phyloP scores from a whole-genome alignment of 768 basidiomycete species.

The Hirschioporus abietinus region DNA sequence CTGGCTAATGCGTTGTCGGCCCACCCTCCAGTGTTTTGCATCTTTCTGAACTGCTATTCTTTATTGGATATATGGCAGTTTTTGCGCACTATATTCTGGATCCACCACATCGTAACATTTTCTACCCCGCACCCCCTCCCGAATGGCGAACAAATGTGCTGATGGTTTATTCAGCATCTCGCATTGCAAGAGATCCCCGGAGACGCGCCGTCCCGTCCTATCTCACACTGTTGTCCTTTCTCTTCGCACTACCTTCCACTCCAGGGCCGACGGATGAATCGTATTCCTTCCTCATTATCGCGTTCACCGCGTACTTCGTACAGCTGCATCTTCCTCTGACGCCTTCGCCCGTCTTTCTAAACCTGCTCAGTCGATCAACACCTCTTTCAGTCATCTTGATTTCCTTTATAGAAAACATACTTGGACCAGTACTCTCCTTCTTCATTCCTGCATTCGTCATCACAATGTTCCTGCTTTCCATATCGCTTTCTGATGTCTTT shows the following conservation, averaged over 20 bases:
- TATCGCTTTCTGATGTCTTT: slow-evolving; percentile 39
- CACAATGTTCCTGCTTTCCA: slow-evolving; percentile 39
- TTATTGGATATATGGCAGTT: slow-evolving; percentile 34
- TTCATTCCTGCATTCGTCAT: slow-evolving; percentile 46
- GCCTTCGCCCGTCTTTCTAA: slow-evolving; percentile 41
- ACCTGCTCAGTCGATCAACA: slow-evolving; percentile 32
- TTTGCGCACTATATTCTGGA: slow-evolving; percentile 28
- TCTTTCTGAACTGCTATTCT: slow-evolving; percentile 34
- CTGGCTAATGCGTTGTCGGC: slow-evolving; percentile 4
- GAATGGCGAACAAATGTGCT: not conserved
- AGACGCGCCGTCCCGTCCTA: slow-evolving; percentile 25
- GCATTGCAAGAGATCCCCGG: not conserved
- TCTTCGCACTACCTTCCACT: slow-evolving; percentile 34
- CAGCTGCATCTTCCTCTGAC: slow-evolving; percentile 40
- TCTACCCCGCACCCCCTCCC: not conserved
- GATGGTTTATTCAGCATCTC: not conserved
- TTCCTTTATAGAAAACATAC: slow-evolving; percentile 30
- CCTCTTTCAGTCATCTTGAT: slow-evolving; percentile 41
- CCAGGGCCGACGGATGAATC: slow-evolving; percentile 35
- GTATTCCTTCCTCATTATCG: slow-evolving; percentile 38
- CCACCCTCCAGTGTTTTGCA: slow-evolving; percentile 34
- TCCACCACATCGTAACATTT: not conserved
- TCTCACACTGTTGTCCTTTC: slow-evolving; percentile 36
- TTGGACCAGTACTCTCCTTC: slow-evolving; percentile 37
- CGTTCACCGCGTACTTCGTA: slow-evolving; percentile 36